Evolutionary conservation across 225 moss, liverwort and hornwort species (phyloP).

Genomic region (Straminergon stramineum): DNA sequence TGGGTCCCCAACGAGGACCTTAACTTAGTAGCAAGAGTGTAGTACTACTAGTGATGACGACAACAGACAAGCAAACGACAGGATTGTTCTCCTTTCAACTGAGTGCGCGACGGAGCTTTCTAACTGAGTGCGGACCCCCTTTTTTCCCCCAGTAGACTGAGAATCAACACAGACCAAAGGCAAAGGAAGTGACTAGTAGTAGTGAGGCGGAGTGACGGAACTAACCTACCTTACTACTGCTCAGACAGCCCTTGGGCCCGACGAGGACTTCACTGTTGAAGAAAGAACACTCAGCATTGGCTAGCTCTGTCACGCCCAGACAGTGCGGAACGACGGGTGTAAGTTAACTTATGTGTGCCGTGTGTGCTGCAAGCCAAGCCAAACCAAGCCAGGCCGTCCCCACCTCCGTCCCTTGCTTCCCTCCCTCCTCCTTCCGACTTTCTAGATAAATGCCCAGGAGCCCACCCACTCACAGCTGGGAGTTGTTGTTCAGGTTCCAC

Average conservation of each 20-base stretch:
- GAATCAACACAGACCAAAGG: neutral
- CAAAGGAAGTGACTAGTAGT: neutral
- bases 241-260: neutral
- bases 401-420: neutral
- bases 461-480: neutral
- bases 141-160: neutral
- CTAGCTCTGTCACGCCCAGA: constrained; percentile 10
- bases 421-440: neutral
- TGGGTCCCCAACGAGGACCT: neutral
- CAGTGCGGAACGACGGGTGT: neutral
- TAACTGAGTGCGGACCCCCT: neutral
- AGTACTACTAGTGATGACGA: neutral
- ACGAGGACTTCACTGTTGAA: neutral
- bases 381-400: neutral
- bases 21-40: neutral
- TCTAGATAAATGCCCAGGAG: constrained; percentile 6
- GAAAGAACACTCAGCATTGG: constrained; percentile 1
- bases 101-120: neutral
- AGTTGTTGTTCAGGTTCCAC: neutral
- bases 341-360: neutral
- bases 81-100: neutral
- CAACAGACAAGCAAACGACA: constrained; percentile 12
- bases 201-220: neutral
- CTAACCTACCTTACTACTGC: constrained; percentile 1
- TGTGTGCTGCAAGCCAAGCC: neutral